phyloP scores from a whole-genome alignment of 208 protist genomes.

The Trypanosoma boissoni region DNA sequence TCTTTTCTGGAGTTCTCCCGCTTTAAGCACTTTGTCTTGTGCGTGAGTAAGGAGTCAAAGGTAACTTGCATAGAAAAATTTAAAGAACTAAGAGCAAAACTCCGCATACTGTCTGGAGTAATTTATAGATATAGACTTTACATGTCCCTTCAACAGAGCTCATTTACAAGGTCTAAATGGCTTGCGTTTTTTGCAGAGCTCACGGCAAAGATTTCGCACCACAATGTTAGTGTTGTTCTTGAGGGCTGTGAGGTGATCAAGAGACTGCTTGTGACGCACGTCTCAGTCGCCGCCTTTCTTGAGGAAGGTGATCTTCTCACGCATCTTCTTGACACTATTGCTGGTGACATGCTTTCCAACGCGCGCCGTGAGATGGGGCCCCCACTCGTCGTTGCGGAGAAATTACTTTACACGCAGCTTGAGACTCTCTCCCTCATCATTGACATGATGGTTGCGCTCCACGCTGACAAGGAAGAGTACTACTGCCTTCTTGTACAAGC shows the following conservation, averaged over 20 bases:
- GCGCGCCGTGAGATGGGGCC: neutral
- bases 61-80: no score
- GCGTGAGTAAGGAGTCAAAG: no score
- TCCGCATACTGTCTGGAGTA: no score
- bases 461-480: slow-evolving; percentile 65
- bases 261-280: slow-evolving; percentile 56
- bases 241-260: slow-evolving; percentile 78
- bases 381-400: slow-evolving; percentile 39
- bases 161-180: slow-evolving; percentile 77
- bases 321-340: slow-evolving; percentile 51
- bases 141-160: slow-evolving; percentile 56
- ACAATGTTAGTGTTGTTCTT: slow-evolving; percentile 70
- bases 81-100: no score
- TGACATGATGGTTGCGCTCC: slow-evolving; percentile 65
- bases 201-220: slow-evolving; percentile 78
- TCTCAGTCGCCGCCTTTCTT: slow-evolving; percentile 75
- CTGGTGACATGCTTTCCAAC: slow-evolving; percentile 41
- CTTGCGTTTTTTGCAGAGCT: slow-evolving; percentile 86
- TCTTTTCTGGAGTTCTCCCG: no score
- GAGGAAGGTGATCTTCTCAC: slow-evolving; percentile 69
- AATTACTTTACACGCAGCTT: slow-evolving; percentile 55
- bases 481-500: slow-evolving; percentile 68
- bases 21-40: no score
- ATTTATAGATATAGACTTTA: no score
- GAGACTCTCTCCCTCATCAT: slow-evolving; percentile 65